Base-by-base conservation (phyloP, 441 rosid species). In the Corymbia calophylla region DNA sequence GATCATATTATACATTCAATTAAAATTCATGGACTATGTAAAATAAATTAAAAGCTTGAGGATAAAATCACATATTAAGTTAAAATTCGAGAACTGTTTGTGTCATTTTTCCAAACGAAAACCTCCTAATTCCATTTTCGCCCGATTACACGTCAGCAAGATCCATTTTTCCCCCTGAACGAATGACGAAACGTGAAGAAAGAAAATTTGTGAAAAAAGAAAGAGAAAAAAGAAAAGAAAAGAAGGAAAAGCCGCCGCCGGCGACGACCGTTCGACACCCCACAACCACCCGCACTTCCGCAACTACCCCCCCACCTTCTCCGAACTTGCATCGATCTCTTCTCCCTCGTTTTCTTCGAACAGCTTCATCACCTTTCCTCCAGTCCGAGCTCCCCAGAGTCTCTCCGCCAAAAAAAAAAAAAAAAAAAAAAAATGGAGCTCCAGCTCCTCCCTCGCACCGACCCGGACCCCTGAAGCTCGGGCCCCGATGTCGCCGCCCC, bases 11-110 rank as follows among this genome's bases (percentile, higher is more conserved):
- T n/a, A 39, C 6, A 39, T 39, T 39, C 44, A 1, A 5, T 58
- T 9, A 25, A 58, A 58, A 0, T 2, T 10, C 6, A 58, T 14
- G 0, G n/a, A 10, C 10, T 7, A 58, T 9, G 17, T 19, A n/a
- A 23, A 58, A 39, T 5, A 0, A 25, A 58, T 58, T 1, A 58
- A 58, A 58, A 58, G 1, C 13, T 23, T 58, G 25, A 6, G n/a
- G 25, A 23, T 13, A 29, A 58, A 58, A 58, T 58, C 25, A 5
- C 10, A 25, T 0, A 25, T 23, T 23, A 56, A 1, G 29, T 5
- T 13, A 23, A 25, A 58, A 0, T 58, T 25, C 5, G 11, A 1
- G 5, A 25, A 58, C 17, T 10, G 18, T 58, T 58, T 9, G 25
- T 10, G n/a, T 58, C 64, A 25, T 58, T 58, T 23, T 39, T 5